phyloP scores from a whole-genome alignment of 1,284 basidiomycete species.

The Waitea zeae region DNA sequence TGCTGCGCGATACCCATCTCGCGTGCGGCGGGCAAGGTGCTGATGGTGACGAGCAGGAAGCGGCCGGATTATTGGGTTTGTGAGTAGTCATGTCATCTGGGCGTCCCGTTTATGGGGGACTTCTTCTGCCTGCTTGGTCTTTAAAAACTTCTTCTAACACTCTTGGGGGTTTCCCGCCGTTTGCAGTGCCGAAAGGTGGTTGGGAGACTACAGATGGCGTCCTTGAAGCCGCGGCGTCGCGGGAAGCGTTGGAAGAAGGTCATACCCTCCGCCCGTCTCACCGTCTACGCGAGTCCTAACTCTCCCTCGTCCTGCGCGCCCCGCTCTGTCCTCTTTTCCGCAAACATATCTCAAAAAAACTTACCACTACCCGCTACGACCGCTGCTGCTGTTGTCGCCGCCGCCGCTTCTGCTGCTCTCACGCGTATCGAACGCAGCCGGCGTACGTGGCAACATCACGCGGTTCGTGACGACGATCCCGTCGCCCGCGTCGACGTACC shows the following conservation, averaged over 20 bases:
- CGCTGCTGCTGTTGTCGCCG: slow-evolving; percentile 9
- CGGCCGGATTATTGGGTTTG: slow-evolving; percentile 66
- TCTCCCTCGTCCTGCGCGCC: slow-evolving; percentile 18
- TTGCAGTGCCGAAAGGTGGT: slow-evolving; percentile 68
- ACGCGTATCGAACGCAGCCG: slow-evolving; percentile 29
- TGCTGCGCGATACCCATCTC: slow-evolving; percentile 75
- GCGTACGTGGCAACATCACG: slow-evolving; percentile 63
- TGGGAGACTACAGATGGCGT: slow-evolving; percentile 65
- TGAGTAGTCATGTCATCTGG: slow-evolving; percentile 28
- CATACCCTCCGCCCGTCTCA: slow-evolving; percentile 64
- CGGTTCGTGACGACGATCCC: slow-evolving; percentile 64
- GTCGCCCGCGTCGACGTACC: slow-evolving; percentile 59
- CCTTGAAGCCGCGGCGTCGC: slow-evolving; percentile 68
- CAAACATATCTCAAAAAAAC: too few relatives aligned
- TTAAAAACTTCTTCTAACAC: slow-evolving; percentile 6
- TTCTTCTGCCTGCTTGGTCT: slow-evolving; percentile 3
- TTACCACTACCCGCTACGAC: too few relatives aligned
- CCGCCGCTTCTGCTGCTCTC: slow-evolving; percentile 9
- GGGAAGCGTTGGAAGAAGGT: slow-evolving; percentile 87
- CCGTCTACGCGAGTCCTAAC: slow-evolving; percentile 46
- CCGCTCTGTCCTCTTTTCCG: slow-evolving; percentile 14
- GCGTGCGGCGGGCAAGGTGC: slow-evolving; percentile 50
- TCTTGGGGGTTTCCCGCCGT: slow-evolving; percentile 4
- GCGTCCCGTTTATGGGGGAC: slow-evolving; percentile 3
- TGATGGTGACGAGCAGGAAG: slow-evolving; percentile 69